Percentiles rank a stretch among this genome's conserved stretches.
Evolutionary conservation across 108 stramenopile genomes (phyloP).

Genomic region (Asterionellopsis glacialis): DNA sequence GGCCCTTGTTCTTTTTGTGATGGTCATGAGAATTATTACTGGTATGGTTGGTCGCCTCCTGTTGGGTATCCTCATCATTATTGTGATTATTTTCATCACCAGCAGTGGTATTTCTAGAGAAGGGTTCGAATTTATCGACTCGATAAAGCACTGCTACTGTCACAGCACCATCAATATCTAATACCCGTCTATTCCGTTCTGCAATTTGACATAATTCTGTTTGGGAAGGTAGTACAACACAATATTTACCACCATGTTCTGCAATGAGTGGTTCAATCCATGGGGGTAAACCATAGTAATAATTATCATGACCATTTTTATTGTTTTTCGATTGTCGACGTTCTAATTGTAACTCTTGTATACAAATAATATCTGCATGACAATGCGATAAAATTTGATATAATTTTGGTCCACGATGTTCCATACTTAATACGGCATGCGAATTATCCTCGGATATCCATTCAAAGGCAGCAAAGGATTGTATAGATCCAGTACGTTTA

Average conservation of each 20-base stretch:
- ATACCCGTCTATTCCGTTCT: conserved; percentile 37
- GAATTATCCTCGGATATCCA: conserved; percentile 33
- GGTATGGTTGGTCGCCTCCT: too few relatives aligned
- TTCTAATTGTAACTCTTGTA: conserved; percentile 52
- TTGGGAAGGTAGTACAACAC: conserved; percentile 28
- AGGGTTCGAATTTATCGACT: not conserved
- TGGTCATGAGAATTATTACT: too few relatives aligned
- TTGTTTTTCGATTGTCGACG: not conserved
- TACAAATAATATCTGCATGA: conserved; percentile 40
- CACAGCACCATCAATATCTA: conserved; percentile 33
- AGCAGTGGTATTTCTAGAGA: conserved; percentile 16
- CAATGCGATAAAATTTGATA: conserved; percentile 15
- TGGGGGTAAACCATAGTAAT: conserved; percentile 24
- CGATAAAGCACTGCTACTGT: conserved; percentile 40
- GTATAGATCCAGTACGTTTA: conserved; percentile 33
- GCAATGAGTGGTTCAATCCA: conserved; percentile 27
- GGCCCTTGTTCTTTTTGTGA: too few relatives aligned
- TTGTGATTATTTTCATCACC: conserved; percentile 6
- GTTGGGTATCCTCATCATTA: too few relatives aligned
- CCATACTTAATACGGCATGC: conserved; percentile 15
- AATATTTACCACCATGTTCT: conserved; percentile 2
- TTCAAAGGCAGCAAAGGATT: conserved; percentile 51
- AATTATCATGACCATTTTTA: not conserved
- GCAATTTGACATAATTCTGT: conserved; percentile 38
- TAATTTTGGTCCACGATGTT: conserved; percentile 27